Base-by-base conservation (phyloP, 108 stramenopile genomes). In the Skeletonema potamos region DNA sequence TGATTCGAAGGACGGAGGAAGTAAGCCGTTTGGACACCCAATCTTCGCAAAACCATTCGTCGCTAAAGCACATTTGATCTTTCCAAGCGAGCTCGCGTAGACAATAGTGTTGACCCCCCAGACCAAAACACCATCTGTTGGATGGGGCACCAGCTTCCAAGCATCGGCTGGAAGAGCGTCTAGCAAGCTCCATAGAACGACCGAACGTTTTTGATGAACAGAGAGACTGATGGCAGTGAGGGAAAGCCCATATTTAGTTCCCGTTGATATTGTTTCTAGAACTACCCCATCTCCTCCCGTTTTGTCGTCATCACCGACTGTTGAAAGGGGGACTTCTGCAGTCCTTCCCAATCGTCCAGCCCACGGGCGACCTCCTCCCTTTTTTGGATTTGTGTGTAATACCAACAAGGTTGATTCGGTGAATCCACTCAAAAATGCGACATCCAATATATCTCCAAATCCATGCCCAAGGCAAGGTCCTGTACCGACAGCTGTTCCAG, bases 11-110 rank as follows among this genome's bases (percentile, higher is more conserved):
- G 73, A 33, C 36, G 79, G 74, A 30, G 79, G 82, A 32, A 81
- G 59, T 57, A 92, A 72, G 1, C 70, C 68, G 18, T 81, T 37
- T 0, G 89, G 87, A 29, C 86, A 69, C 6, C 87, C 82, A 32
- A 91, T 63, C 55, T 60, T 71, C 4, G 86, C 92, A 83, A 87
- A 95, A 17, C 94, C 94, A 74, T 95, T 95, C 46, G 81, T 80
- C 13, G 92, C 94, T 44, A 91, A 58, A 26, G 81, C 82, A 46
- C 87, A 79, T 58, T 81, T 66, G 44, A 95, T 74, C 41, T 82
- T 82, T 4, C 94, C 94, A 22, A 83, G 82, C 64, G 82, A 82
- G 39, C 71, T 58, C 8, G 92, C 73, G 57, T 82, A 77, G n/a
- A 87, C 63, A 44, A 95, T 48, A 8, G 84, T 78, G 64, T 92